Evolutionary conservation across 768 basidiomycete genomes (phyloP).

Genomic region (Boletus vinaceobasis): DNA sequence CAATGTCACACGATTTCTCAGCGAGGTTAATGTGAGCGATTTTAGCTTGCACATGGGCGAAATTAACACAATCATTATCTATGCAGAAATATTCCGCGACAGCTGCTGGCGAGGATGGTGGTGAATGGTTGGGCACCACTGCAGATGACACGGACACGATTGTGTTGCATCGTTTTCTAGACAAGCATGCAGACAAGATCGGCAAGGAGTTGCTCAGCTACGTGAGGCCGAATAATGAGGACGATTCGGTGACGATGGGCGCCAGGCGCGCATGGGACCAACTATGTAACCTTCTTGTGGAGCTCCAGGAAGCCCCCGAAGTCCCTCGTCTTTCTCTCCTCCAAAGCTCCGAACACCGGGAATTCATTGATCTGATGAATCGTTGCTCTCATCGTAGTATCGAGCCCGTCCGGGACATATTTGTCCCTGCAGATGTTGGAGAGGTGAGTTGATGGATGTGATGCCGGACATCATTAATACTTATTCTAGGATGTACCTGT

Average conservation of each 20-base stretch:
- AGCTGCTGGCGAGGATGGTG: slow-evolving; percentile 55
- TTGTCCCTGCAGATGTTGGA: slow-evolving; percentile 51
- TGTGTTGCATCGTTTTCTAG: slow-evolving; percentile 79
- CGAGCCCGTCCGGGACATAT: slow-evolving; percentile 61
- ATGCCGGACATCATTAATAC: neutral
- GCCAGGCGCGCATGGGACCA: slow-evolving; percentile 85
- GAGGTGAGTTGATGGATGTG: slow-evolving; percentile 34
- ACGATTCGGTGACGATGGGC: slow-evolving; percentile 48
- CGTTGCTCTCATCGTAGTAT: slow-evolving; percentile 60
- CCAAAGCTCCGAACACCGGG: slow-evolving; percentile 51
- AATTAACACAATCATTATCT: neutral
- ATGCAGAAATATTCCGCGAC: slow-evolving; percentile 42
- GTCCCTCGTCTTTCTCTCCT: slow-evolving; percentile 56
- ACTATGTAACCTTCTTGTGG: slow-evolving; percentile 75
- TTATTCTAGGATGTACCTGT: slow-evolving; percentile 38
- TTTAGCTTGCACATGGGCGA: neutral
- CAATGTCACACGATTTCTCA: slow-evolving; percentile 73
- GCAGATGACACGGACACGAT: slow-evolving; percentile 83
- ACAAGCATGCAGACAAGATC: slow-evolving; percentile 82
- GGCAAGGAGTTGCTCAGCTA: slow-evolving; percentile 82
- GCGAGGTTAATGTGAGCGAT: slow-evolving; percentile 61
- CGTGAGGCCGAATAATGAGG: slow-evolving; percentile 56
- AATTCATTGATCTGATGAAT: slow-evolving; percentile 64
- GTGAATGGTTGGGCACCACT: slow-evolving; percentile 73
- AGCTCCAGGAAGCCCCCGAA: slow-evolving; percentile 67